Evolutionary conservation across 441 rosid genomes (phyloP).

Genomic region (Macaranga tanarius): DNA sequence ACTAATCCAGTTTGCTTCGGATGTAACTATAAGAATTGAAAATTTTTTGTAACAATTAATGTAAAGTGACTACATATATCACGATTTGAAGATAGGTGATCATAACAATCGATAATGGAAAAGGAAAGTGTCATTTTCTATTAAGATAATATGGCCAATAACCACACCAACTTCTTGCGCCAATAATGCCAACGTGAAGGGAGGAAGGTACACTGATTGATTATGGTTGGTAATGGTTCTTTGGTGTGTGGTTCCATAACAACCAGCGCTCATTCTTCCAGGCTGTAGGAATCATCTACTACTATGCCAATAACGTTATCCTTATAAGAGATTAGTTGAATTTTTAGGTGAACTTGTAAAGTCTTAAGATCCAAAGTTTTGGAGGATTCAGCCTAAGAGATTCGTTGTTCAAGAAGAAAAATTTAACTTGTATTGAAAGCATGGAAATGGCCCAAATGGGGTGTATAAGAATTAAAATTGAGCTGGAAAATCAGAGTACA

Average conservation of each 20-base stretch:
- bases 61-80: no score
- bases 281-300: slow-evolving; percentile 28
- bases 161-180: slow-evolving; percentile 32
- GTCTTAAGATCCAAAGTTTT: not conserved
- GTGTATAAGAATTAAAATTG: no score
- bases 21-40: no score
- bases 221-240: slow-evolving; percentile 31
- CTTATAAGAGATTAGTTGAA: slow-evolving; percentile 6
- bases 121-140: slow-evolving; percentile 23
- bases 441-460: no score
- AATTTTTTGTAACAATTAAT: no score
- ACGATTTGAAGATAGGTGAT: no score
- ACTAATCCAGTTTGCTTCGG: no score
- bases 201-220: slow-evolving; percentile 22
- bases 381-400: not conserved
- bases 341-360: not conserved
- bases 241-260: slow-evolving; percentile 8
- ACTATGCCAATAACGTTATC: not conserved
- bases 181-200: slow-evolving; percentile 25
- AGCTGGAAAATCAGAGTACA: no score
- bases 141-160: slow-evolving; percentile 18
- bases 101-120: no score
- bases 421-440: no score
- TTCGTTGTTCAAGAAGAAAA: not conserved
- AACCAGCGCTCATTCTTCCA: slow-evolving; percentile 23